Base-by-base conservation (phyloP, 495 filamentous ascomycete genomes). In the Hypoxylon intermedium region DNA sequence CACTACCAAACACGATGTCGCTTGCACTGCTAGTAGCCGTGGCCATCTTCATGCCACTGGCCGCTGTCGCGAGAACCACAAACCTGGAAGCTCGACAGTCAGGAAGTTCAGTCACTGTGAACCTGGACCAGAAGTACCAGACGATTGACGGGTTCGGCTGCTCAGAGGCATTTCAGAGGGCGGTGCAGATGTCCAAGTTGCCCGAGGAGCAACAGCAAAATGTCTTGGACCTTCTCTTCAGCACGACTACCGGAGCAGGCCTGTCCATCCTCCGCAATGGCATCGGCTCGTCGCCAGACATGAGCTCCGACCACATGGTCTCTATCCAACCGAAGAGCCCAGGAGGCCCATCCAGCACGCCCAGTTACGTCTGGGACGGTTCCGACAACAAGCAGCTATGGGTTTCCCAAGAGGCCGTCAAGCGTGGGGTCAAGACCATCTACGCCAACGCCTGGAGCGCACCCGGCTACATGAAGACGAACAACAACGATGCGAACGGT, bases 401-500 rank as follows among this genome's bases (percentile, higher is more conserved):
- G 74, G 67, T 82, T 18, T 73, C 77, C 5, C 66, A 77, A 45
- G 73, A 82, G 59, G 79, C 80, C 1, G 58, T 72, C 6, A 73
- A 67, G n/a, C 74, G 77, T 19, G 79, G 79, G 9, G 76, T 81
- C 9, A 72, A 67, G 45, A 76, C 73, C 9, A 74, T 84, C 50
- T 86, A 86, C 58, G 82, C 80, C 4, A 70, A 85, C 63, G 82
- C 82, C 0, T 85, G 82, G 82, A 78, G 72, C 38, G 81, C 82
- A 4, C 82, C 80, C 0, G 81, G 75, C 0, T 85, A 75, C 66
- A 84, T 84, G 81, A 85, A 84, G 74, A 84, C 81, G 5, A 82
- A 81, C 46, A 67, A 69, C n/a, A 75, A 78, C 51, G 75, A 81
- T 15, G 71, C 69, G 47, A 80, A 81, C 33, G 81, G 81, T 24